Evolutionary conservation across 257 asterid species (phyloP), one percentile per base, ranked within the genome.

Genomic region (Orobanche coerulescens): DNA sequence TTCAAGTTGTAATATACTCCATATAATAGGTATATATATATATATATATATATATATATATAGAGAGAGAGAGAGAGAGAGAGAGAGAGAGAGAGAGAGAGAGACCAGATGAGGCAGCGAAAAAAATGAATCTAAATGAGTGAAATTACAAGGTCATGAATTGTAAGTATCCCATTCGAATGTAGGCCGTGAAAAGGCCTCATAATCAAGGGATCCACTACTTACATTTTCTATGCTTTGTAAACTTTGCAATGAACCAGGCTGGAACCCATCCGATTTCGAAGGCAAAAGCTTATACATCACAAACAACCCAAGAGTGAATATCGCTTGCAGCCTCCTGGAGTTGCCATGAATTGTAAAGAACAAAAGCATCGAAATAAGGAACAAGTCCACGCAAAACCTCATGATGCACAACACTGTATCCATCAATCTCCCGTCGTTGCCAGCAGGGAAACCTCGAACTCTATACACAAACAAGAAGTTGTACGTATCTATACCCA

Each of bases 361-460:
- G 90, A 87, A 93, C 68, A 89, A 65, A 4, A 93, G 79, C 97
- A 86, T 89, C 13, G 88, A 79, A 7, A 84, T 28, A 20, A 89
- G 96, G 73, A 81, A 89, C 77, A 89, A 61, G 61, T 86, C 97
- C 1, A 83, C 89, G 23, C 95, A 89, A 66, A 89, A 80, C 60
- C 90, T 77, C 97, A 89, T 89, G 62, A 82, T 71, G 49, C 79
- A 58, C 67, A 93, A 75, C 49, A 93, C 99, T 0, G 95, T 87
- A 68, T 93, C 97, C 90, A 93, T 85, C 83, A 93, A 67, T 75
- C 90, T 82, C 48, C 99, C 99, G 63, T 93, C 97, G 31, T 93
- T 93, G 51, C 99, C 99, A 37, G 97, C 94, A 11, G 96, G 99
- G 66, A 84, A 89, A 34, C 99, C 97, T 62, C 96, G 78, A 58